A percentile compares a stretch with the other conserved stretches of the same genome.
Evolutionary conservation across 2,329 filamentous ascomycete species (phyloP).

Genomic region (Talaromyces sp.): DNA sequence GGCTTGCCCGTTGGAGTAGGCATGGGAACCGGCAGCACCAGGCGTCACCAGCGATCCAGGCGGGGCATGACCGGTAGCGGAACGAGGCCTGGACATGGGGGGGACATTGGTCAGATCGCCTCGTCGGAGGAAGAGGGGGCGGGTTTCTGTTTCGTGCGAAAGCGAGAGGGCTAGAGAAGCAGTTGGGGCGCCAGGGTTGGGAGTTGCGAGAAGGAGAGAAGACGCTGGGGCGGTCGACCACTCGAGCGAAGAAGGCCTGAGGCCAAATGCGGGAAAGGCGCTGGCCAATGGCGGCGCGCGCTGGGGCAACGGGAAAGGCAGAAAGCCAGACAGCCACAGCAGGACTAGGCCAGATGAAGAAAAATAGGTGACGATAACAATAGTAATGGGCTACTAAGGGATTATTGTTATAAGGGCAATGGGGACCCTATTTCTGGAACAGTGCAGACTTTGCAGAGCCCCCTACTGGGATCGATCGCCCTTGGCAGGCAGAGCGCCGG

Average conservation of each 20-base stretch:
- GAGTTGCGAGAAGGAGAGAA: background rate
- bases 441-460: background rate
- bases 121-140: conserved; percentile 12
- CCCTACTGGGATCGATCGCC: background rate
- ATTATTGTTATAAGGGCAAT: background rate
- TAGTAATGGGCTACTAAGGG: no score
- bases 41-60: conserved; percentile 42
- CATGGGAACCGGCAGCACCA: conserved; percentile 35
- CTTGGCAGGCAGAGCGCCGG: background rate
- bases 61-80: conserved; percentile 37
- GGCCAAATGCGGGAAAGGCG: background rate
- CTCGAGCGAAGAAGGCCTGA: conserved; percentile 1
- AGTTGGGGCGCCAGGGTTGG: background rate
- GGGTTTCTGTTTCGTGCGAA: background rate
- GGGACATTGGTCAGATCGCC: conserved; percentile 44
- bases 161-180: background rate
- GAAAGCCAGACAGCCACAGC: background rate
- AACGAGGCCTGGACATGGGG: conserved; percentile 46
- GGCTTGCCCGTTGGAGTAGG: conserved; percentile 27
- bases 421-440: background rate
- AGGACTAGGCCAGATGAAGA: no score
- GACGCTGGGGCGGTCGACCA: background rate
- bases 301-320: background rate
- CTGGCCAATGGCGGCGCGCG: background rate
- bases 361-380: no score